Conservation (phyloP, 805 yeast genomes). For the Candida glaebosa region DNA sequence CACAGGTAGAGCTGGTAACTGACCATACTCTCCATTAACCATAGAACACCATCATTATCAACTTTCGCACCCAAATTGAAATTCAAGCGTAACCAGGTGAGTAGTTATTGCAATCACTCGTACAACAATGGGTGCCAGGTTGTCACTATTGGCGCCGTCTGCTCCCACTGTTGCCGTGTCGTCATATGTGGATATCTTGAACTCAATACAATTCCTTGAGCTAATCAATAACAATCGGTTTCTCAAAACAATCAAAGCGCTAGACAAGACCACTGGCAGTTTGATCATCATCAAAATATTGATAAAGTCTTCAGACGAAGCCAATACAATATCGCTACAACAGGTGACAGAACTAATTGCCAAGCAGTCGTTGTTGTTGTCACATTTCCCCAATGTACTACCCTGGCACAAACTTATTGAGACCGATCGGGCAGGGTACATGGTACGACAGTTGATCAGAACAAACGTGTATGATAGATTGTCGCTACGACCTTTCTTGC, state of each 20-base stretch:
- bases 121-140: constrained; percentile 74
- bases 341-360: constrained; percentile 23
- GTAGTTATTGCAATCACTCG: constrained; percentile 65
- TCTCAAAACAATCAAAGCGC: constrained; percentile 78
- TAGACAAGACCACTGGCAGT: constrained; percentile 62
- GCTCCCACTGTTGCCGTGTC: constrained; percentile 90
- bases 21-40: constrained; percentile 1
- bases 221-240: constrained; percentile 80
- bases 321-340: constrained; percentile 21
- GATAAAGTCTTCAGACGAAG: constrained; percentile 49
- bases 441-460: constrained; percentile 76
- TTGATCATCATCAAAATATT: constrained; percentile 72
- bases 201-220: constrained; percentile 69
- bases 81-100: constrained; percentile 64
- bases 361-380: constrained; percentile 38
- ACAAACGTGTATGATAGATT: constrained; percentile 85
- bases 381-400: constrained; percentile 55
- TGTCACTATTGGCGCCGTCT: constrained; percentile 83
- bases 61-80: background rate
- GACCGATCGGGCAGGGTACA: constrained; percentile 88
- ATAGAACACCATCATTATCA: background rate
- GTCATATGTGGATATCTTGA: constrained; percentile 80
- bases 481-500: constrained; percentile 82
- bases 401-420: constrained; percentile 75
- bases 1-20: constrained; percentile 5